Base-by-base conservation (phyloP, 495 filamentous ascomycete genomes). In the Xylaria telfairii region DNA sequence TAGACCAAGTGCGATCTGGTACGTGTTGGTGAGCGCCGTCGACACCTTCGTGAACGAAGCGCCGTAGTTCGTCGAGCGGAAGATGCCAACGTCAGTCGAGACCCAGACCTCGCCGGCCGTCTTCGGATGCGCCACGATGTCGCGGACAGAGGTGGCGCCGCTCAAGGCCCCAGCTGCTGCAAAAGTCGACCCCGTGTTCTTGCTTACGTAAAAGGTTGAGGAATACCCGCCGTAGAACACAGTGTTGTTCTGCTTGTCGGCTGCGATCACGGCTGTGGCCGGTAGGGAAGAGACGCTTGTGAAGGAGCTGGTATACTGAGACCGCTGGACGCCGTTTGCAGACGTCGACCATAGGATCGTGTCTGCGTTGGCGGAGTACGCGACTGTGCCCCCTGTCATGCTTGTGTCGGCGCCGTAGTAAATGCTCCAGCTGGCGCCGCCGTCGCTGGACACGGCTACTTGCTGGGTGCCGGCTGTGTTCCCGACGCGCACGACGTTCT, bases 401-500 rank as follows among this genome's bases (percentile, higher is more conserved):
- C 70, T 78, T 34, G 73, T 81, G 49, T 82, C 79, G 21, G 86
- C 81, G 34, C 81, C 86, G 60, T 77, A 74, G 73, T 88, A 79
- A n/a, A 76, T 68, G 30, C 73, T 79, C 87, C 87, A 88, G 62
- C 76, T 84, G 3, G 66, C 72, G 17, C 83, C 83, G 56, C 83
- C 83, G 30, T 85, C 80, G 37, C 61, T 65, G 24, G 83, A 86
- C 19, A 84, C 53, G 19, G 84, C 83, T 0, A 82, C 71, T 57
- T 84, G 82, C 28, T 79, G 81, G 9, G 77, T 74, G 28, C 80
- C 78, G 5, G 81, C 78, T 1, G 79, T 74, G 62, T 82, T 83
- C n/a, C 88, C 87, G n/a, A 87, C 79, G 60, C 88, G 87, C 51
- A 89, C 85, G 37, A 90, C 80, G 34, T 81, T 85, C 37, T 79